These are phyloP conservation scores for Aspergillus bridgeri DNA, from an alignment of 495 filamentous ascomycete genomes.

Conservation along the genomic window DNA sequence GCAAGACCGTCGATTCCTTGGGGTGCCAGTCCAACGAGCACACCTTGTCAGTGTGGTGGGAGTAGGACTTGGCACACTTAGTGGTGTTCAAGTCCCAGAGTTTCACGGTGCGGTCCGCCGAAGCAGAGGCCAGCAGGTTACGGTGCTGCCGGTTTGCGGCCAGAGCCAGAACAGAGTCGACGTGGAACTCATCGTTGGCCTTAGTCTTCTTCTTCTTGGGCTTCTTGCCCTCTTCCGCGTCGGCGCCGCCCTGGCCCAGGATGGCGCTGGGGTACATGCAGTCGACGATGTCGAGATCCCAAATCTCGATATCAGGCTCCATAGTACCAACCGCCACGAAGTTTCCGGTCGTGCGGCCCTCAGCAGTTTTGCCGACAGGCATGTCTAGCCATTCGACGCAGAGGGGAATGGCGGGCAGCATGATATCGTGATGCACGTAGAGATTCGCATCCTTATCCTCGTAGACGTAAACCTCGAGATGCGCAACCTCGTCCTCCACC, in stretches of 20 bases:
- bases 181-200: constrained; percentile 87
- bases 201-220: constrained; percentile 85
- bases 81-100: constrained; percentile 93
- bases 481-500: constrained; percentile 94
- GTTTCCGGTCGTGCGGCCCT: constrained; percentile 62
- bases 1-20: constrained; percentile 76
- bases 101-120: constrained; percentile 94
- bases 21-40: constrained; percentile 94
- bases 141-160: constrained; percentile 88
- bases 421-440: constrained; percentile 99
- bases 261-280: constrained; percentile 98
- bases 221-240: constrained; percentile 49
- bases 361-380: constrained; percentile 66
- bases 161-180: constrained; percentile 87
- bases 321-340: constrained; percentile 95
- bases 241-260: constrained; percentile 75
- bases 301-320: constrained; percentile 97
- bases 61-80: constrained; percentile 92
- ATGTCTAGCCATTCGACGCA: constrained; percentile 94
- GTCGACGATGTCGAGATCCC: constrained; percentile 94
- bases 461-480: constrained; percentile 96
- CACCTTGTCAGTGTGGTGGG: constrained; percentile 87
- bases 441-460: constrained; percentile 92
- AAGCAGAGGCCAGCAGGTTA: constrained; percentile 93
- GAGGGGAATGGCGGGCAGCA: constrained; percentile 95